Conservation (phyloP, 495 filamentous ascomycete genomes). For the Mycothermus thermophilus region DNA sequence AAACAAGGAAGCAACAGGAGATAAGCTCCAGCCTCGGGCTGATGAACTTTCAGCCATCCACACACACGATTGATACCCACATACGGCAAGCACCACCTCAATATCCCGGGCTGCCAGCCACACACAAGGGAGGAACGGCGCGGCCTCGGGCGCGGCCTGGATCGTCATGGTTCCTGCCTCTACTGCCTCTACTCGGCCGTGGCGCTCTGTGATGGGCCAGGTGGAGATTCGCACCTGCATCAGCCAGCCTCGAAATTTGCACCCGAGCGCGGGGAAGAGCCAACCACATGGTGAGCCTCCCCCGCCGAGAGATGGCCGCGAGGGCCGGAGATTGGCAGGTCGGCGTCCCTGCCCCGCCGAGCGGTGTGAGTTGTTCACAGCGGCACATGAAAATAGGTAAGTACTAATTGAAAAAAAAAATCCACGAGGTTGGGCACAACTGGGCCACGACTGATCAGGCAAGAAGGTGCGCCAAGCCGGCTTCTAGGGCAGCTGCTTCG, state of each 20-base stretch:
- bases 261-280: constrained; percentile 6
- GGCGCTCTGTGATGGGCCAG: constrained; percentile 15
- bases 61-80: too few relatives aligned
- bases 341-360: too few relatives aligned
- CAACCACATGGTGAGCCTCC: constrained; percentile 8
- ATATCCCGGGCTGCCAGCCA: too few relatives aligned
- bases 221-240: neutral
- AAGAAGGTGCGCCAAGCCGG: constrained; percentile 4
- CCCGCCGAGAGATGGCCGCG: constrained; percentile 2
- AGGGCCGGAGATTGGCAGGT: too few relatives aligned
- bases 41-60: too few relatives aligned
- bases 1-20: too few relatives aligned
- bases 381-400: too few relatives aligned
- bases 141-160: neutral
- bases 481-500: neutral
- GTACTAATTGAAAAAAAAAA: too few relatives aligned
- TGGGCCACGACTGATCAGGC: constrained; percentile 8
- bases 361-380: constrained; percentile 3
- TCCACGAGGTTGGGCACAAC: constrained; percentile 9
- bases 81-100: too few relatives aligned
- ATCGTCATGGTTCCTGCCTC: constrained; percentile 1
- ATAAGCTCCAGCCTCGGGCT: too few relatives aligned
- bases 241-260: constrained; percentile 3
- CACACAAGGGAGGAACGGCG: too few relatives aligned
- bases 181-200: constrained; percentile 6